Base-by-base conservation (phyloP, 306 rosid genomes). In the Delonix regia region DNA sequence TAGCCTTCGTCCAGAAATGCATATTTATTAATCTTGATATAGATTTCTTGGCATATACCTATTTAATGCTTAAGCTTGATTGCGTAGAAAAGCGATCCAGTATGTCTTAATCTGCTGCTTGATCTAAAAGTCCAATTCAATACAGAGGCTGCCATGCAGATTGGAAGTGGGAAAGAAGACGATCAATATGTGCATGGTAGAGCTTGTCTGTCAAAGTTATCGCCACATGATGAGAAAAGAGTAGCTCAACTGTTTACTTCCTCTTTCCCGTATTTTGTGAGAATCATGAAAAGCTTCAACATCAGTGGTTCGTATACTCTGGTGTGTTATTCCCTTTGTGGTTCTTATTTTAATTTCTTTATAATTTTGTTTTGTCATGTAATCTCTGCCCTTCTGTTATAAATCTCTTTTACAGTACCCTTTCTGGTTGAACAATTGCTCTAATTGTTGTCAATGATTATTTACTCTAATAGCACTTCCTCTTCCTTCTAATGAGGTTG, bases 251-350 rank as follows among this genome's bases (percentile, higher is more conserved):
- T 91, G 69, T 92, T 94, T 89, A 82, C 86, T 59, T 94, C 98
- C 73, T 19, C 83, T 53, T 90, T 81, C 69, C 96, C 98, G 0
- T 90, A 83, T 85, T 94, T 94, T 52, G 89, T 94, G 82, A 86
- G 89, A 92, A 89, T 85, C 87, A 94, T 94, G 92, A 94, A 94
- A 88, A 89, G 91, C 85, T 94, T 91, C 91, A 94, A 94, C 61
- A 84, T 91, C 83, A 82, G 91, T 70, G 97, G 98, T 75, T 90
- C 98, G 78, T 91, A 86, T 75, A 91, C 97, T 74, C 87, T 94
- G 97, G 98, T 94, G 86, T 79, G 98, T 86, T 78, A 27, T 65
- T 78, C 74, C 71, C 63, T 85, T 60, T 57, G 72, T 45, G 61
- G 36, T 78, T 41, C 28, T 69, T 69, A n/a, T 21, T 56, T 48